Evolutionary conservation across 768 basidiomycete genomes (phyloP).

Genomic region (Boletus speciosus): DNA sequence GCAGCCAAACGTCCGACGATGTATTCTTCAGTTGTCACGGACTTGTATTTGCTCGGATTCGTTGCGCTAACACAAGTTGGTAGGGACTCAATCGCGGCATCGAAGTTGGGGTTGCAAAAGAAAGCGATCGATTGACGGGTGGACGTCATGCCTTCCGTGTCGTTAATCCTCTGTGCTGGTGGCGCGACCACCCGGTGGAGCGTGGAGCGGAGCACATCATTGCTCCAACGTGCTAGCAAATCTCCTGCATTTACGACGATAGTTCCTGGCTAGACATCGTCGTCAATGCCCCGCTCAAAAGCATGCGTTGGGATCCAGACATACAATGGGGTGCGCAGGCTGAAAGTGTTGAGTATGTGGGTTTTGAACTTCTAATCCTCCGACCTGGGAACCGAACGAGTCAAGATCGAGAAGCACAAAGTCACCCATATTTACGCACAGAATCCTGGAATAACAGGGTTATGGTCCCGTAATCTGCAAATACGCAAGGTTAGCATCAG

Average conservation of each 20-base stretch:
- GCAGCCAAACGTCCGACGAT: slow-evolving; percentile 67
- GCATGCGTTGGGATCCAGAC: slow-evolving; percentile 21
- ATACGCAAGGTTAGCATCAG: neutral
- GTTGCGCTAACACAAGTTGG: slow-evolving; percentile 48
- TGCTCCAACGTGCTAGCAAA: slow-evolving; percentile 79
- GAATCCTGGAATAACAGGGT: slow-evolving; percentile 80
- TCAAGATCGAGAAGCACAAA: neutral
- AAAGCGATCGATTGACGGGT: slow-evolving; percentile 78
- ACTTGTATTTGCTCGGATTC: slow-evolving; percentile 63
- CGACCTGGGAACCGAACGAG: slow-evolving; percentile 44
- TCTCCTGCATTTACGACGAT: slow-evolving; percentile 84
- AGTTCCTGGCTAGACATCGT: slow-evolving; percentile 57
- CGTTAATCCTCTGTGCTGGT: slow-evolving; percentile 44
- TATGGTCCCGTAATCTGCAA: slow-evolving; percentile 75
- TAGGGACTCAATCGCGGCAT: slow-evolving; percentile 63
- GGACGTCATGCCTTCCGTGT: slow-evolving; percentile 55
- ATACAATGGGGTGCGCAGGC: slow-evolving; percentile 72
- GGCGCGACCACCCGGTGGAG: slow-evolving; percentile 83
- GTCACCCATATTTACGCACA: slow-evolving; percentile 31
- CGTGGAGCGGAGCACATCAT: slow-evolving; percentile 74
- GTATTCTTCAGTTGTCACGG: slow-evolving; percentile 71
- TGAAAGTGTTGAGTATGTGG: slow-evolving; percentile 70
- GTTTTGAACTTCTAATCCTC: slow-evolving; percentile 79
- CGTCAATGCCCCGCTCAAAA: slow-evolving; percentile 1
- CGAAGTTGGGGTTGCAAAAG: slow-evolving; percentile 82